Base-by-base conservation (phyloP, 345 rosid genomes). In the Eucalyptus tenuipes region DNA sequence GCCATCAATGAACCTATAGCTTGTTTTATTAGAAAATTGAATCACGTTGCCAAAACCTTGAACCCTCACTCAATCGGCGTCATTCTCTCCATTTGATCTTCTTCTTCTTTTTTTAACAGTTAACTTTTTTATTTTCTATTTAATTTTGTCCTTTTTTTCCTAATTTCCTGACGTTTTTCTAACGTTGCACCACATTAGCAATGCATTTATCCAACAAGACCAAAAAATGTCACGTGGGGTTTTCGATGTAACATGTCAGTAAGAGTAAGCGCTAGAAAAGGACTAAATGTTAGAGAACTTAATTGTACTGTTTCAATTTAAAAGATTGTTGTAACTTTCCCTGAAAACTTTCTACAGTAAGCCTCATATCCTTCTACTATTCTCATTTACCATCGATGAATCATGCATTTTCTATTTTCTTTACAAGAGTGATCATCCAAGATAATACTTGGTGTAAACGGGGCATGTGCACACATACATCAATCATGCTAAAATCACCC, bases 211-310 rank as follows among this genome's bases (percentile, higher is more conserved):
- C 2, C 27, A 53, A 57, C 14, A 27, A 7, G 55, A 50, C n/a
- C n/a, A 57, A 55, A 55, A 22, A 22, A 22, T 22, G 61, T n/a
- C 71, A 3, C 71, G 9, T 29, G 71, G 0, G 9, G 8, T n/a
- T n/a, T 64, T 6, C 75, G 0, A 64, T 1, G 1, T 14, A n/a
- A 64, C 5, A 29, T 0, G 3, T 29, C 20, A n/a, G 37, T 64
- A 14, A 64, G 14, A 0, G 18, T 64, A 3, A 3, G 40, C 75
- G 10, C 17, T 5, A 6, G 12, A 57, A 5, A 57, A 25, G 7
- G 13, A 25, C 5, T 53, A 24, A 0, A 57, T 25, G 14, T 11
- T 27, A 1, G 16, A 59, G 16, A 27, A 27, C 55, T 55, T 5
- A 5, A 22, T 10, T 22, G 61, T 9, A 24, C 27, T 55, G 13